Evolutionary conservation across 1,284 basidiomycete species (phyloP).

Genomic region (Rhodotorula sp.): DNA sequence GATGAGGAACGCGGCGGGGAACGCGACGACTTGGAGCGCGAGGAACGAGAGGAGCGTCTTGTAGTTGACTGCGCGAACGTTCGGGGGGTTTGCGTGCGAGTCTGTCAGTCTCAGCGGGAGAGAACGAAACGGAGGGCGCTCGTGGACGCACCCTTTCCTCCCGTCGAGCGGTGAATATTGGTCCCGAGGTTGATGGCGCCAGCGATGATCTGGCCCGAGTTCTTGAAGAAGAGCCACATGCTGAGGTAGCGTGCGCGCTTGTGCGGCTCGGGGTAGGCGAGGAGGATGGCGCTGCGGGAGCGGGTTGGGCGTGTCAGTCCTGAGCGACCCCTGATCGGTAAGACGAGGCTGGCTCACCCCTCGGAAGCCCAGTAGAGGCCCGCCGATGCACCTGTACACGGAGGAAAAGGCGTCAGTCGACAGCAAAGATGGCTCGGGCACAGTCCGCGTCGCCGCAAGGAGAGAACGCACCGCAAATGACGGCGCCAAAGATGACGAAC

Average conservation of each 20-base stretch:
- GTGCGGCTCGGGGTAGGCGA: constrained; percentile 46
- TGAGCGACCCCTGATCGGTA: neutral
- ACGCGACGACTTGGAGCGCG: constrained; percentile 10
- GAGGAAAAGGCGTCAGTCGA: too few species aligned
- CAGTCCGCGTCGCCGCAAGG: too few species aligned
- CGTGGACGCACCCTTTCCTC: constrained; percentile 40
- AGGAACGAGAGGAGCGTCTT: constrained; percentile 15
- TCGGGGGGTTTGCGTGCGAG: neutral
- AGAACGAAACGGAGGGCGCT: constrained; percentile 38
- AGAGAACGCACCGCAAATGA: constrained; percentile 1
- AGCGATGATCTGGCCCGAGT: constrained; percentile 45
- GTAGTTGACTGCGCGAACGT: constrained; percentile 9
- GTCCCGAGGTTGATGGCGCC: constrained; percentile 52
- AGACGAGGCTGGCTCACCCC: constrained; percentile 1
- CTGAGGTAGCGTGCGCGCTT: constrained; percentile 49
- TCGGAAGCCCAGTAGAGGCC: constrained; percentile 20
- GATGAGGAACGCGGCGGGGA: constrained; percentile 15
- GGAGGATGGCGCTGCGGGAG: constrained; percentile 16
- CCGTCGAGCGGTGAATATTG: constrained; percentile 47
- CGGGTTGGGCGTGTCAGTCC: neutral
- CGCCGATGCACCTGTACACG: constrained; percentile 1
- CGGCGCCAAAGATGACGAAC: constrained; percentile 20
- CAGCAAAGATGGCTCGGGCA: too few species aligned
- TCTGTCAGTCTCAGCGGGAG: neutral
- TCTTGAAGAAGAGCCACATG: constrained; percentile 50